A percentile compares a stretch with the other conserved stretches of the same genome.
Conservation (phyloP, 768 basidiomycete genomes). For the Mycena rosella region DNA sequence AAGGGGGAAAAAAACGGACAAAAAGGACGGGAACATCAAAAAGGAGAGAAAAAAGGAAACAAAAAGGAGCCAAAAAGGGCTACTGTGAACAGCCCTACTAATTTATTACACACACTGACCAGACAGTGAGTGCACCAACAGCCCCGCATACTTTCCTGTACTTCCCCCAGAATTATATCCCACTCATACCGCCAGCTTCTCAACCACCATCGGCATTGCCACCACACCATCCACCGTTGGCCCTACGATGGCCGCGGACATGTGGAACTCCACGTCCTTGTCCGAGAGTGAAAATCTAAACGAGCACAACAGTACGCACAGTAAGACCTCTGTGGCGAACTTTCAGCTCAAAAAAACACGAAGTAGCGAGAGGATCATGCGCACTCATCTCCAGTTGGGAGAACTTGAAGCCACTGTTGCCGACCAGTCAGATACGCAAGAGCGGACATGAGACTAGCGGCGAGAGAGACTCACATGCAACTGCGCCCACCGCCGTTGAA, state of each 20-base stretch:
- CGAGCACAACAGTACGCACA: conserved; percentile 10
- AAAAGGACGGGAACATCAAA: no score
- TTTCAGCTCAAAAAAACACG: not conserved
- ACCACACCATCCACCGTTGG: conserved; percentile 13
- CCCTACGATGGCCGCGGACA: not conserved
- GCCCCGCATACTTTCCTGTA: no score
- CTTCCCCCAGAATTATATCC: no score
- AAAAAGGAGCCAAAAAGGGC: no score
- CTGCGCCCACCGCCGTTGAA: conserved; percentile 58
- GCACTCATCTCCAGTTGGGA: conserved; percentile 66
- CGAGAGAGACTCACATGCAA: conserved; percentile 55
- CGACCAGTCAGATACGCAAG: not conserved
- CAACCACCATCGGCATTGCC: conserved; percentile 7
- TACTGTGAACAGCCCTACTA: no score
- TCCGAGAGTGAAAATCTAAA: conserved; percentile 15
- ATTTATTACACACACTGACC: no score
- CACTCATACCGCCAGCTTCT: not conserved
- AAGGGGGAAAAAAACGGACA: no score
- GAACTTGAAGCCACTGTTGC: conserved; percentile 63
- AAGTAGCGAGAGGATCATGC: conserved; percentile 24
- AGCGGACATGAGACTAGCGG: no score
- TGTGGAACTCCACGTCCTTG: conserved; percentile 4
- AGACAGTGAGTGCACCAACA: no score
- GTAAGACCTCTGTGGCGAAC: not conserved
- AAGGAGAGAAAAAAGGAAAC: no score